phyloP scores from a whole-genome alignment of 164 flowering plant species.

The Nelumbo lutea region DNA sequence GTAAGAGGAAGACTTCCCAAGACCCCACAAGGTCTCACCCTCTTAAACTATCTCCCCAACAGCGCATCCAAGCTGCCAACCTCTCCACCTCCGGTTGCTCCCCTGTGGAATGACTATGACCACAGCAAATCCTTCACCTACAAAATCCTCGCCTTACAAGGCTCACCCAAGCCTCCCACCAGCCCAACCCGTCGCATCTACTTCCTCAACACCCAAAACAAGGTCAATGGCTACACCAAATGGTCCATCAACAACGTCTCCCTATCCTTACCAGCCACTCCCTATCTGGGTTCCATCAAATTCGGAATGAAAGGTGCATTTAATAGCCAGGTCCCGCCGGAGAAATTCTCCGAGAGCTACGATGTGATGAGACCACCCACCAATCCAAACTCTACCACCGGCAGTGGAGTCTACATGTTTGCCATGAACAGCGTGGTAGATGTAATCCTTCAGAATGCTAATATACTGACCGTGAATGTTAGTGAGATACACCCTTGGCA shows the following conservation, averaged over 20 bases:
- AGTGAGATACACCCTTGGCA: constrained; percentile 98
- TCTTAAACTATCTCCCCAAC: constrained; percentile 62
- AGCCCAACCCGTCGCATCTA: constrained; percentile 35
- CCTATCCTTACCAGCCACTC: constrained; percentile 61
- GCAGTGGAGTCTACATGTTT: constrained; percentile 53
- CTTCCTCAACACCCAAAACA: constrained; percentile 85
- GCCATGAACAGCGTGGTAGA: constrained; percentile 44
- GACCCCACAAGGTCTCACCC: constrained; percentile 66
- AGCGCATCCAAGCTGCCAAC: constrained; percentile 42
- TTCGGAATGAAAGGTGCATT: constrained; percentile 35
- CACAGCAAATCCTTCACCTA: constrained; percentile 54
- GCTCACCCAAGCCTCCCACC: constrained; percentile 54
- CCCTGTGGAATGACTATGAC: constrained; percentile 59
- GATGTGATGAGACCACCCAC: constrained; percentile 50
- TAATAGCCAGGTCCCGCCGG: constrained; percentile 42
- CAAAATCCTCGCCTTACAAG: constrained; percentile 35
- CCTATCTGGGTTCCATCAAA: constrained; percentile 69
- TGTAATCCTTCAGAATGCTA: constrained; percentile 82
- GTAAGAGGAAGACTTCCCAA: constrained; percentile 63
- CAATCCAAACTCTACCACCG: constrained; percentile 46
- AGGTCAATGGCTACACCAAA: constrained; percentile 54
- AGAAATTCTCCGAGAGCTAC: constrained; percentile 33
- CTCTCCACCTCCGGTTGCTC: constrained; percentile 55
- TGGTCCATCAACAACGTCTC: constrained; percentile 91
- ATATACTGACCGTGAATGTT: constrained; percentile 33